phyloP scores from a whole-genome alignment of 1,284 basidiomycete genomes.

The Irpex lacteus region DNA sequence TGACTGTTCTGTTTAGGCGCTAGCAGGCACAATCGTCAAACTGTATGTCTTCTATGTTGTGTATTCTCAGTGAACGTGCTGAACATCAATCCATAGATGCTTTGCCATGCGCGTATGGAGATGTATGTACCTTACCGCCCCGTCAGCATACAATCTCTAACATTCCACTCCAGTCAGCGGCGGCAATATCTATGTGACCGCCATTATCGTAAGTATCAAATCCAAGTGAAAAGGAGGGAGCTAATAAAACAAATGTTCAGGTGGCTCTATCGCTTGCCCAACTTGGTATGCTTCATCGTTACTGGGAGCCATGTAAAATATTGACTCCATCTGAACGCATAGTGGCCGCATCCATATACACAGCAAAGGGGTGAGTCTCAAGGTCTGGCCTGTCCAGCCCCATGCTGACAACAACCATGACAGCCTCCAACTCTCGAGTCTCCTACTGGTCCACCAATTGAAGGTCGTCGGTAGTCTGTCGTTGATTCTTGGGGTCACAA shows the following conservation, averaged over 20 bases:
- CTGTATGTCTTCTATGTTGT: conserved; percentile 40
- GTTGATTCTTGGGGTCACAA: conserved; percentile 41
- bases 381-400: not conserved
- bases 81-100: conserved; percentile 35
- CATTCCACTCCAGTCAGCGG: conserved; percentile 48
- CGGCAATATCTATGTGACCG: conserved; percentile 51
- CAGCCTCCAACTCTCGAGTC: conserved; percentile 10
- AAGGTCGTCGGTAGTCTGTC: conserved; percentile 41
- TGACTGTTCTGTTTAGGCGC: conserved; percentile 36
- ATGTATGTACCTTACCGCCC: conserved; percentile 41
- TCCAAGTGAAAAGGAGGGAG: too few relatives aligned
- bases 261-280: conserved; percentile 44
- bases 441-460: conserved; percentile 7
- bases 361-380: conserved; percentile 7
- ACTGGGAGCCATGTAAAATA: not conserved
- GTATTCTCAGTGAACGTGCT: not conserved
- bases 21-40: conserved; percentile 62
- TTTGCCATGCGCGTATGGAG: conserved; percentile 68
- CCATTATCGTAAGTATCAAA: conserved; percentile 45
- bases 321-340: not conserved
- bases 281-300: conserved; percentile 36
- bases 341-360: conserved; percentile 8
- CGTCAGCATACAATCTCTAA: conserved; percentile 4
- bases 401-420: not conserved
- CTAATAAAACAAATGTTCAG: conserved; percentile 27